These are phyloP conservation scores for Amylostereum chailletii DNA, from an alignment of 1,284 basidiomycete species.

Conservation along the genomic window DNA sequence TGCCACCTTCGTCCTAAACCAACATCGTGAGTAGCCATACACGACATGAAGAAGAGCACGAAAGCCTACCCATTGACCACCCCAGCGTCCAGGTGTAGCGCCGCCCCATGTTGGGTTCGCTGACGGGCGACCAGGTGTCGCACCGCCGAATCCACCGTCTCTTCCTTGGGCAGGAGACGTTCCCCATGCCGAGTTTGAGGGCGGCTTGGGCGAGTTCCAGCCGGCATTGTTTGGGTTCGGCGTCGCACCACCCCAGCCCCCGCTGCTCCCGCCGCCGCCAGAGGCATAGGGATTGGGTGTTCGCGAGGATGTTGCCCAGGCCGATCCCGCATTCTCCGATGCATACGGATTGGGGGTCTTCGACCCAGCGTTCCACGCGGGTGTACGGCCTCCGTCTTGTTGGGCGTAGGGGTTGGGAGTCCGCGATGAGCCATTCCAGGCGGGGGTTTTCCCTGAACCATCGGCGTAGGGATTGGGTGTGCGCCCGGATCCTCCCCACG, in stretches of 20 bases:
- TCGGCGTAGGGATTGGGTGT: constrained; percentile 37
- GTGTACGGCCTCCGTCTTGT: constrained; percentile 52
- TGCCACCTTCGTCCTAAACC: constrained; percentile 2
- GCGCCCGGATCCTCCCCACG: constrained; percentile 23
- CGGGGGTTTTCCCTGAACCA: constrained; percentile 26
- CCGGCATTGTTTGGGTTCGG: constrained; percentile 21
- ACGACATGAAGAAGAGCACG: background rate
- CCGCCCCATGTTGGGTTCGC: constrained; percentile 19
- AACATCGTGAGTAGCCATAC: background rate
- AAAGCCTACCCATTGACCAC: constrained; percentile 15
- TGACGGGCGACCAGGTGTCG: constrained; percentile 2
- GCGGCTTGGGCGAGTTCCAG: constrained; percentile 27
- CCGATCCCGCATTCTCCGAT: constrained; percentile 37
- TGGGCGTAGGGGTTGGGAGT: constrained; percentile 37
- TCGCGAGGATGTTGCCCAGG: constrained; percentile 46
- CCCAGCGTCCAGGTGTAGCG: constrained; percentile 22
- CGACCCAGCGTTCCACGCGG: constrained; percentile 39
- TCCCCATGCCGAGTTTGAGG: constrained; percentile 23
- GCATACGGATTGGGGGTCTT: constrained; percentile 65
- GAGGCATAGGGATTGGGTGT: constrained; percentile 65
- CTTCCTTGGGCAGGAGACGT: constrained; percentile 12
- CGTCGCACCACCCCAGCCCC: constrained; percentile 33
- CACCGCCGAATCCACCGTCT: constrained; percentile 7
- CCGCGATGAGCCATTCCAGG: constrained; percentile 26
- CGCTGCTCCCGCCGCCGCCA: constrained; percentile 41